Base-by-base conservation (phyloP, 2,329 filamentous ascomycete genomes). In the Keithomyces neogunnii region DNA sequence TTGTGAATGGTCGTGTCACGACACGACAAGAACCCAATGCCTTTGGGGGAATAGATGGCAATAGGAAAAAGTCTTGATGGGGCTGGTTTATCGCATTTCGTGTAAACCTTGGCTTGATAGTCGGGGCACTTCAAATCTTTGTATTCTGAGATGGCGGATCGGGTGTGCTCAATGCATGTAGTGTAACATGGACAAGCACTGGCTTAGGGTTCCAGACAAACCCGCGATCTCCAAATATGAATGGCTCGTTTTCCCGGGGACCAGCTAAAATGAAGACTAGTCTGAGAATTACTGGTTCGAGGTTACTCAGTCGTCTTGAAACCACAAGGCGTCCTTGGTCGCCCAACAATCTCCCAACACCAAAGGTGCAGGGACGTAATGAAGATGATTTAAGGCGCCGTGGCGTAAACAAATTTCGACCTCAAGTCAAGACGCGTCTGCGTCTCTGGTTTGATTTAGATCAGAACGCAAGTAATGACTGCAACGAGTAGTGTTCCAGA, bases 81-180 rank as follows among this genome's bases (percentile, higher is more conserved):
- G 19, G 45, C 28, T 42, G 42, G 45, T 51, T 49, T 59, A 53
- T 56, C 46, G 57, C 58, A 60, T 60, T 52, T 51, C 55, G 56
- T 55, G 56, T 51, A 50, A 56, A 46, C 46, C 32, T 51, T 52
- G 49, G 48, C 48, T 43, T 49, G 51, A 39, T 31, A 31, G 26
- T 51, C 10, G 9, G 29, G 19, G 26, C 7, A 10, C 7, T 44
- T 29, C 6, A 29, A 11, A 5, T 30, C 29, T 13, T 44, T 30
- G 40, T 30, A 19, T 19, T 19, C 19, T 28, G 26, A 10, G 28
- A 5, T 30, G 29, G 45, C 35, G 40, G 31, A 9, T 45, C 40
- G 19, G 40, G 10, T 30, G 40, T 30, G 28, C 7, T 44, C 32
- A 13, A 36, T 40, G n/a, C 3, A 47, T 44, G 52, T 35, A 11